These are phyloP conservation scores for Theobroma cacao DNA, from an alignment of 345 rosid species.

Conservation along the genomic window DNA sequence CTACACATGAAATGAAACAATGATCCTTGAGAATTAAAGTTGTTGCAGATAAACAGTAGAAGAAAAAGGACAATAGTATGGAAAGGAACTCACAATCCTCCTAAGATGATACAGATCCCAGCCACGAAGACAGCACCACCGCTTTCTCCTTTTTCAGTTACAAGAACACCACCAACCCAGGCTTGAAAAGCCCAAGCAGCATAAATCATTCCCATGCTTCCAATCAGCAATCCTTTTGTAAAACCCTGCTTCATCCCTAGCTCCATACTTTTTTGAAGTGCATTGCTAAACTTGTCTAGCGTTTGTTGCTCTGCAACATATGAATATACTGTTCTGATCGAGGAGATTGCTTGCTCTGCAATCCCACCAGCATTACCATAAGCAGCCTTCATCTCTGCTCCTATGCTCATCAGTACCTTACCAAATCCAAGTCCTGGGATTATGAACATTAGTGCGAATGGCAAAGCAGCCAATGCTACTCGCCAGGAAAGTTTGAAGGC, in stretches of 20 bases:
- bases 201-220: conserved; percentile 52
- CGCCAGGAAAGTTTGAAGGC: conserved; percentile 53
- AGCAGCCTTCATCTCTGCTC: conserved; percentile 34
- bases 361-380: conserved; percentile 48
- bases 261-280: conserved; percentile 37
- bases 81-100: conserved; percentile 49
- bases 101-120: conserved; percentile 37
- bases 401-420: conserved; percentile 37
- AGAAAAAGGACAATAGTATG: neutral
- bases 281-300: conserved; percentile 28
- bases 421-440: conserved; percentile 46
- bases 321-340: conserved; percentile 49
- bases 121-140: conserved; percentile 46
- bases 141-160: conserved; percentile 42
- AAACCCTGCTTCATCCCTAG: conserved; percentile 51
- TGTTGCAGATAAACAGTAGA: neutral
- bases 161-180: conserved; percentile 52
- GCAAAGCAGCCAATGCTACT: conserved; percentile 42
- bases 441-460: conserved; percentile 42
- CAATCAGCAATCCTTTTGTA: conserved; percentile 50
- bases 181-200: conserved; percentile 52
- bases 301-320: conserved; percentile 50
- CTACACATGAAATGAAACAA: neutral
- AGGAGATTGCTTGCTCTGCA: conserved; percentile 54
- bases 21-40: neutral